Evolutionary conservation across 257 asterid species (phyloP).

Genomic region (Solanum okadae): DNA sequence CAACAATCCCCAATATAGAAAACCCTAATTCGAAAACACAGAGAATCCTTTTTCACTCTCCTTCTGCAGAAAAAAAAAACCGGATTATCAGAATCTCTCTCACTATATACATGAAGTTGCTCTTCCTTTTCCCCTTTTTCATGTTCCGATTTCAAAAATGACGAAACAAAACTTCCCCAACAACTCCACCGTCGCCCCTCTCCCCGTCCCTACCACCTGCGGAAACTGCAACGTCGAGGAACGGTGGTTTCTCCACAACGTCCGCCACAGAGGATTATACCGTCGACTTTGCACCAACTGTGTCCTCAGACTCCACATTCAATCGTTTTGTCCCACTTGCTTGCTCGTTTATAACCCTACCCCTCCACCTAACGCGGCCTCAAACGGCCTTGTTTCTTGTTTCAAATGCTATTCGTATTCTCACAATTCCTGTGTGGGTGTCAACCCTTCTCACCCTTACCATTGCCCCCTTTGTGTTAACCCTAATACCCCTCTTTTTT

Average conservation of each 20-base stretch:
- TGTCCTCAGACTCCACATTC: slow-evolving; percentile 77
- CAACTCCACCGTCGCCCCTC: slow-evolving; percentile 1
- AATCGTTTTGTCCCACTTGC: slow-evolving; percentile 80
- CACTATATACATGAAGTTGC: background rate
- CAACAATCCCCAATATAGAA: background rate
- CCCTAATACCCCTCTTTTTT: slow-evolving; percentile 38
- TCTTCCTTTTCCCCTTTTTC: background rate
- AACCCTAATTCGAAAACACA: background rate
- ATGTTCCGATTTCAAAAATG: slow-evolving; percentile 2
- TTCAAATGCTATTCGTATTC: slow-evolving; percentile 57
- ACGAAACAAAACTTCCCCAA: slow-evolving; percentile 25
- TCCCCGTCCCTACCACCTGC: slow-evolving; percentile 29
- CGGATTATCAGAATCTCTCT: background rate
- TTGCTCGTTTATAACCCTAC: slow-evolving; percentile 38
- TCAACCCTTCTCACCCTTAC: slow-evolving; percentile 34
- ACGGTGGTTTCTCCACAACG: slow-evolving; percentile 55
- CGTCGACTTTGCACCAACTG: slow-evolving; percentile 84
- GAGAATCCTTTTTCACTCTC: background rate
- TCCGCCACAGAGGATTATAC: slow-evolving; percentile 60
- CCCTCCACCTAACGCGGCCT: slow-evolving; percentile 29
- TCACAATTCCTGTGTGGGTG: slow-evolving; percentile 53
- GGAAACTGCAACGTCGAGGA: slow-evolving; percentile 56
- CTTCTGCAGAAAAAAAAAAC: background rate
- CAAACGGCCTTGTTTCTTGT: slow-evolving; percentile 45
- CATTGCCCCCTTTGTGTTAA: slow-evolving; percentile 60